Conservation (phyloP, 2,329 filamentous ascomycete genomes). For the Neopestalotiopsis rosae region DNA sequence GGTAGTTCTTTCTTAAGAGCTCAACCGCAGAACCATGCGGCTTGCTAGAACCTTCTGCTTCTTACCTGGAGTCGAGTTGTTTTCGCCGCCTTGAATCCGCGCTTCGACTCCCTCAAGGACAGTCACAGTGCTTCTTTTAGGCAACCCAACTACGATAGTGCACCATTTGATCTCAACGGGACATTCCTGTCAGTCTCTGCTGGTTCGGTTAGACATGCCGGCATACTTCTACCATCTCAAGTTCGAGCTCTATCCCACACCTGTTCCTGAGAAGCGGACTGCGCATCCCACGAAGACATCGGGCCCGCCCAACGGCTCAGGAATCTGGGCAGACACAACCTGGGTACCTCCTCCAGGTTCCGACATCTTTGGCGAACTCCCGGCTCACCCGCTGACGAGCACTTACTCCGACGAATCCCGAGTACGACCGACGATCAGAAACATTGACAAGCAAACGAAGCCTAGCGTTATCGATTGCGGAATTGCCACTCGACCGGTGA, state of each 20-base stretch:
- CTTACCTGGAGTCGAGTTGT: conserved; percentile 24
- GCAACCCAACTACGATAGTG: too few species aligned
- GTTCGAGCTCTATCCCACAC: conserved; percentile 65
- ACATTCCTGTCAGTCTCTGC: neutral
- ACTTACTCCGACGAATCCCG: neutral
- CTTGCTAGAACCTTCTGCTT: conserved; percentile 14
- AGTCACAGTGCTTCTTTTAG: too few species aligned
- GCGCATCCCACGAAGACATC: neutral
- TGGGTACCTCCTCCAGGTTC: conserved; percentile 57
- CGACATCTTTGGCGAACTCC: conserved; percentile 62
- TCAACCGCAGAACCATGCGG: conserved; percentile 24
- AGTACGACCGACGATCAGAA: conserved; percentile 9
- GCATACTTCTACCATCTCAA: conserved; percentile 71
- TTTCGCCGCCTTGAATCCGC: conserved; percentile 26
- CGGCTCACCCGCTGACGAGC: conserved; percentile 29
- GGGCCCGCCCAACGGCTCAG: conserved; percentile 17
- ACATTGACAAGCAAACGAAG: conserved; percentile 21
- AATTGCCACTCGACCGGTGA: conserved; percentile 38
- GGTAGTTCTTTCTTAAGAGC: neutral
- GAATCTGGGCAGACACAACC: conserved; percentile 30
- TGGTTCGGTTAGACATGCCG: conserved; percentile 50
- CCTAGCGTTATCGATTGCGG: conserved; percentile 56
- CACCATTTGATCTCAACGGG: too few species aligned
- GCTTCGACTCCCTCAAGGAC: neutral
- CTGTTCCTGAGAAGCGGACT: conserved; percentile 38